Conservation (phyloP, 2,329 filamentous ascomycete genomes). For the Botrytis deweyae region DNA sequence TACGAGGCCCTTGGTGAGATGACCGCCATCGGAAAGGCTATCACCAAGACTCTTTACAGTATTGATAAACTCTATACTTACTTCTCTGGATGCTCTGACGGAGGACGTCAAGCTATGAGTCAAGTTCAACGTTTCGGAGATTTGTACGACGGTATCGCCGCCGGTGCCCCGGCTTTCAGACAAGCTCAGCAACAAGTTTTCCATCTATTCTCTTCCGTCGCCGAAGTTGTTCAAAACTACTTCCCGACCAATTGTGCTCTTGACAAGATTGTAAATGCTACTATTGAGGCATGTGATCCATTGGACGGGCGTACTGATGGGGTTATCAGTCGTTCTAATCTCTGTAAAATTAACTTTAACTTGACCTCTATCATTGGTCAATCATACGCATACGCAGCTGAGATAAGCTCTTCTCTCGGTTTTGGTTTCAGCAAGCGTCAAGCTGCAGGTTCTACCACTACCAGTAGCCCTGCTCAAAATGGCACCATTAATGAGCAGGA, state of each 20-base stretch:
- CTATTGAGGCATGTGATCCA: background rate
- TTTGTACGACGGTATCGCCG: background rate
- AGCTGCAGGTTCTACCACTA: background rate
- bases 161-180: background rate
- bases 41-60: too few relatives aligned
- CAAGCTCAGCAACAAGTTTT: background rate
- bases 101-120: too few relatives aligned
- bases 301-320: background rate
- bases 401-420: background rate
- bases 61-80: too few relatives aligned
- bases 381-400: background rate
- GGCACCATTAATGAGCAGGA: background rate
- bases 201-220: background rate
- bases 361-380: background rate
- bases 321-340: background rate
- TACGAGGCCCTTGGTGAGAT: too few relatives aligned
- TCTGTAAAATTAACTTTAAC: background rate
- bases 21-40: too few relatives aligned
- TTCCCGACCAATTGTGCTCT: background rate
- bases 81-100: too few relatives aligned
- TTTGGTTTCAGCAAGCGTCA: background rate
- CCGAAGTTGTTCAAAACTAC: background rate
- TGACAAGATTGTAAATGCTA: background rate
- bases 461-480: background rate
- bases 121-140: background rate